These are phyloP conservation scores for Ampelocalamus luodianensis DNA, from an alignment of 176 grass and related monocot genomes.

Conservation along the genomic window DNA sequence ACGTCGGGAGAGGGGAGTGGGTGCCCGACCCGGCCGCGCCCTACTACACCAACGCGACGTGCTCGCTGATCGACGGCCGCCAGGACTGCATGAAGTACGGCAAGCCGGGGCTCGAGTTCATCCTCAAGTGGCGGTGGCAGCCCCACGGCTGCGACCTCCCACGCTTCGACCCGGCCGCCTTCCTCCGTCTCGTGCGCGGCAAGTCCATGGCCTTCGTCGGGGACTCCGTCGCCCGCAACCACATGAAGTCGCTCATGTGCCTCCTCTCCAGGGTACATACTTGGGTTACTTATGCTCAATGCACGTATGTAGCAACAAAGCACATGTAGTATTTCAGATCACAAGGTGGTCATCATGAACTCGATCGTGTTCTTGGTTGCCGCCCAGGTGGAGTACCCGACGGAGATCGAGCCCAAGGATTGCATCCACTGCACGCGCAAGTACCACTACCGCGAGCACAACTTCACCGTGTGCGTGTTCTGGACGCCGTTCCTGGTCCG, in stretches of 20 bases:
- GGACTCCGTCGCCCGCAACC: conserved; percentile 72
- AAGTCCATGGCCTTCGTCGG: conserved; percentile 74
- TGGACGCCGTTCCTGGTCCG: conserved; percentile 72
- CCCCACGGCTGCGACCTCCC: conserved; percentile 67
- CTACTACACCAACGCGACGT: conserved; percentile 75
- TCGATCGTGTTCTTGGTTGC: not conserved
- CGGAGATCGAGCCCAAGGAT: conserved; percentile 47
- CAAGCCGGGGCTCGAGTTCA: conserved; percentile 50
- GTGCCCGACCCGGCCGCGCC: conserved; percentile 48
- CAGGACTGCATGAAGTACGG: conserved; percentile 81
- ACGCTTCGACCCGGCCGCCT: conserved; percentile 56
- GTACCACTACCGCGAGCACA: conserved; percentile 48
- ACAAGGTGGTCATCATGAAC: not conserved
- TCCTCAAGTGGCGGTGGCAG: conserved; percentile 66
- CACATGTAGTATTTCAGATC: not conserved
- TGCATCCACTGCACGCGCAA: conserved; percentile 63
- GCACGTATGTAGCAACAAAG: not conserved
- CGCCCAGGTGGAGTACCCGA: conserved; percentile 41
- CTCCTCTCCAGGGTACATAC: conserved; percentile 48
- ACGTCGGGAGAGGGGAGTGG: conserved; percentile 55
- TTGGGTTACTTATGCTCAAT: not conserved
- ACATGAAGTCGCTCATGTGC: conserved; percentile 80
- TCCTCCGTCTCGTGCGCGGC: conserved; percentile 53
- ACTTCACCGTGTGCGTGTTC: conserved; percentile 61
- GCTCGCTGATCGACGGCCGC: conserved; percentile 57